Percentiles rank a stretch among this genome's conserved stretches.
These are phyloP conservation scores for Incumbomyces delicatus DNA, from an alignment of 2,329 filamentous ascomycete species.

Conservation along the genomic window DNA sequence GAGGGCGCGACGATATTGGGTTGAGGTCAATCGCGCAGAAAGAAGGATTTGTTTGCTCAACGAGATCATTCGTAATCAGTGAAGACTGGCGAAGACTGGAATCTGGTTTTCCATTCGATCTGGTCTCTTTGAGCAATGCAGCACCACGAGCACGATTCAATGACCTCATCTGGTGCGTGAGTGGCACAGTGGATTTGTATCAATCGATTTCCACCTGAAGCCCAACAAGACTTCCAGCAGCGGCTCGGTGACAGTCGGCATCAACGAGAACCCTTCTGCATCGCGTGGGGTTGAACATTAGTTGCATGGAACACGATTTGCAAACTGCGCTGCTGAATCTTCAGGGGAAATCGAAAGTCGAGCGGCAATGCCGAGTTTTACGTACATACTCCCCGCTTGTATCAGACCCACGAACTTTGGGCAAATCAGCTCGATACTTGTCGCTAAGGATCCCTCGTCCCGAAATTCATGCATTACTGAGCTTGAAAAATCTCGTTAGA, in stretches of 20 bases:
- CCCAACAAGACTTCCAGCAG: too few relatives aligned
- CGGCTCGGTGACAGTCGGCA: too few relatives aligned
- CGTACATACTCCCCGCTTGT: not conserved
- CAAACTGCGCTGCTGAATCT: not conserved
- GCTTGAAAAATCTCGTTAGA: too few relatives aligned
- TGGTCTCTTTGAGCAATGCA: not conserved
- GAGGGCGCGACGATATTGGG: too few relatives aligned
- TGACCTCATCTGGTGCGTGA: not conserved
- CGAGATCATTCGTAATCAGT: not conserved
- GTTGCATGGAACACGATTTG: not conserved
- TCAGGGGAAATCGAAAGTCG: not conserved
- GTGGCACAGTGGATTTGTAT: too few relatives aligned
- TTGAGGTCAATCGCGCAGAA: too few relatives aligned
- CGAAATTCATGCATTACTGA: not conserved
- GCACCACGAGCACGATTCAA: not conserved
- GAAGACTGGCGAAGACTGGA: not conserved
- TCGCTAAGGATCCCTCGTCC: not conserved
- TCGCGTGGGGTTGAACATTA: not conserved
- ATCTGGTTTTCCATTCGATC: not conserved
- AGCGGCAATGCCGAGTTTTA: not conserved
- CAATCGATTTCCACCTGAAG: too few relatives aligned
- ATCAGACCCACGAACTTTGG: not conserved
- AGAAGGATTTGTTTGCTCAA: not conserved
- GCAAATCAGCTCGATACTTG: not conserved
- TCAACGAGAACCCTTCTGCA: too few relatives aligned